Evolutionary conservation across 495 filamentous ascomycete species (phyloP).

Genomic region (Polyplosphaeria fusca): DNA sequence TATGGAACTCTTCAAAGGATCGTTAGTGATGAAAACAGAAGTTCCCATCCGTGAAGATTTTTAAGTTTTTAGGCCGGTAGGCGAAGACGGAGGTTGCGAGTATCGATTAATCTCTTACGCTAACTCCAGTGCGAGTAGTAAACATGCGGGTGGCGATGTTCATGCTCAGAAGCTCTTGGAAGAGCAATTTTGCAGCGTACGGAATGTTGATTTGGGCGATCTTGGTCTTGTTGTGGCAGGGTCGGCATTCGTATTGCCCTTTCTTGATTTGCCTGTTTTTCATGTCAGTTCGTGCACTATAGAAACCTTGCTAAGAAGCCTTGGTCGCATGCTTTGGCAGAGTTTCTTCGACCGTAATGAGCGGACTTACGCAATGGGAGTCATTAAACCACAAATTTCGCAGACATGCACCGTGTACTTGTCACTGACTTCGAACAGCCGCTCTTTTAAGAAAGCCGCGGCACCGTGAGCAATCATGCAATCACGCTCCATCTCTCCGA

Average conservation of each 20-base stretch:
- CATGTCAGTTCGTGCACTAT: conserved; percentile 30
- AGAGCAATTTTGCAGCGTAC: conserved; percentile 96
- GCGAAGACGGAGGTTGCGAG: too few relatives aligned
- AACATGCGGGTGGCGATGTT: conserved; percentile 98
- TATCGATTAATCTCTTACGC: conserved; percentile 51
- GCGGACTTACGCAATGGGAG: conserved; percentile 97
- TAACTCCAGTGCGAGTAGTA: conserved; percentile 73
- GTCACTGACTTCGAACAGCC: conserved; percentile 94
- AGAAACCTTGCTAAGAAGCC: too few relatives aligned
- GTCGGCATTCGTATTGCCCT: conserved; percentile 89
- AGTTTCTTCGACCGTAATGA: too few relatives aligned
- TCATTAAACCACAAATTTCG: conserved; percentile 98
- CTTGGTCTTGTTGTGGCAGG: conserved; percentile 97
- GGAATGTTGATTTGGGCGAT: conserved; percentile 97
- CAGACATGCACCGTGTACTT: conserved; percentile 98
- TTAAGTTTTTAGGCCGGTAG: too few relatives aligned
- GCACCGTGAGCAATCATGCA: conserved; percentile 99
- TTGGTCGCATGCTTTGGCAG: too few relatives aligned
- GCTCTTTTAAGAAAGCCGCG: conserved; percentile 92
- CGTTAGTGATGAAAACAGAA: too few relatives aligned
- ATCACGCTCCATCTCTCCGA: conserved; percentile 99
- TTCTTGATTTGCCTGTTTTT: conserved; percentile 80
- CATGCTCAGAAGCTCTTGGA: conserved; percentile 97
- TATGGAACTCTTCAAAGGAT: too few relatives aligned
- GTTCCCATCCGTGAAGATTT: too few relatives aligned